A percentile compares a stretch with the other conserved stretches of the same genome.
Evolutionary conservation across 2,329 filamentous ascomycete genomes (phyloP).

Genomic region (Leptographium procerum): DNA sequence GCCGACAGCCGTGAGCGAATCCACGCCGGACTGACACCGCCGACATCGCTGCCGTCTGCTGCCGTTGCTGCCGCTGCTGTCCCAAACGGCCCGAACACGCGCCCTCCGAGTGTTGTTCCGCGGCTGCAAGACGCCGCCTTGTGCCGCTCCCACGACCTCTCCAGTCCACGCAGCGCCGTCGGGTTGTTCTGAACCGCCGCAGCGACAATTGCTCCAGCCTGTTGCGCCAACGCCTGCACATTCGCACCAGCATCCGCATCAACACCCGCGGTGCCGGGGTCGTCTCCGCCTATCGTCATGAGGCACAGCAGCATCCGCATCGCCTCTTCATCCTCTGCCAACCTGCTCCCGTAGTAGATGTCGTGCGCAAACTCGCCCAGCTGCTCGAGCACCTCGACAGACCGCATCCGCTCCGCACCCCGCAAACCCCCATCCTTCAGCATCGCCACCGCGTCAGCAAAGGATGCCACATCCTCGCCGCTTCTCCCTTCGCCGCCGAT

Average conservation of each 20-base stretch:
- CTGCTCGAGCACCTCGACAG: slow-evolving; percentile 41
- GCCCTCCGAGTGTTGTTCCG: background rate
- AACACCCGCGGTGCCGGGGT: no score
- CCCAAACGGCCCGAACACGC: background rate
- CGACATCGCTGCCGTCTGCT: no score
- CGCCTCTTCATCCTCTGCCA: slow-evolving; percentile 43
- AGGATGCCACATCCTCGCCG: slow-evolving; percentile 26
- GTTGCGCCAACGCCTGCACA: slow-evolving; percentile 26
- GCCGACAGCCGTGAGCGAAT: slow-evolving; percentile 32
- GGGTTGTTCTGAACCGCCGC: slow-evolving; percentile 55
- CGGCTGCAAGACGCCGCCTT: slow-evolving; percentile 26
- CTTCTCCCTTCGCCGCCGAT: background rate
- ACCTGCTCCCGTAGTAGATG: slow-evolving; percentile 57
- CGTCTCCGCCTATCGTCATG: slow-evolving; percentile 25
- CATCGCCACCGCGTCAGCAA: slow-evolving; percentile 35
- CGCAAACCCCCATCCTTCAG: slow-evolving; percentile 28
- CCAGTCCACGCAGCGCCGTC: slow-evolving; percentile 42
- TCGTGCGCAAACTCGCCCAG: slow-evolving; percentile 57
- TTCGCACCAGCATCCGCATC: slow-evolving; percentile 11
- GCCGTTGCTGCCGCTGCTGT: background rate
- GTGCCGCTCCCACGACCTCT: slow-evolving; percentile 33
- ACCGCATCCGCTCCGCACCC: slow-evolving; percentile 16
- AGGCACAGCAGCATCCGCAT: slow-evolving; percentile 47
- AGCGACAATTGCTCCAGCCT: slow-evolving; percentile 46
- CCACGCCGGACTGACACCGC: slow-evolving; percentile 13